Evolutionary conservation across 352 stramenopile genomes (phyloP).

Genomic region (Globisporangium ultimum): DNA sequence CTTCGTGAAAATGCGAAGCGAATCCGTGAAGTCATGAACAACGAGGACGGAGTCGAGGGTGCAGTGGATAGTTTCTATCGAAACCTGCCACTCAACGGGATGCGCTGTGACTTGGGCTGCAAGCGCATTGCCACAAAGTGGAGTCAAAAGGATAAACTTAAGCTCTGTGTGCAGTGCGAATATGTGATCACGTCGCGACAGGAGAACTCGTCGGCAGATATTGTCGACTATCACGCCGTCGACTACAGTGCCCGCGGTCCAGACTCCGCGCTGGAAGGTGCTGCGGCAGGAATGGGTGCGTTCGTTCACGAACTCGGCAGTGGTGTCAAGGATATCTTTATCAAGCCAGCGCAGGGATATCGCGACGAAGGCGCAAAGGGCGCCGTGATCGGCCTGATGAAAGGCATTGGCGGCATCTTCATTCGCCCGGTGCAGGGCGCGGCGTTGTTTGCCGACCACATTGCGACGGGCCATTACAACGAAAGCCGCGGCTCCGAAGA

Average conservation of each 20-base stretch:
- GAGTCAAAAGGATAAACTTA: constrained; percentile 42
- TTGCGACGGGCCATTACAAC: constrained; percentile 65
- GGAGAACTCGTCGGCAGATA: constrained; percentile 33
- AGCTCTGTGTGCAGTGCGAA: constrained; percentile 51
- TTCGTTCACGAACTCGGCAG: constrained; percentile 65
- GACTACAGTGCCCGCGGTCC: constrained; percentile 53
- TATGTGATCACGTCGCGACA: constrained; percentile 39
- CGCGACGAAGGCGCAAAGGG: constrained; percentile 57
- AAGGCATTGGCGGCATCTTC: constrained; percentile 49
- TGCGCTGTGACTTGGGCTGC: constrained; percentile 73
- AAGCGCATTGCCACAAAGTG: constrained; percentile 47
- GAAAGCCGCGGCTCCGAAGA: constrained; percentile 33
- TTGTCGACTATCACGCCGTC: constrained; percentile 53
- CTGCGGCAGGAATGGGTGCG: constrained; percentile 47
- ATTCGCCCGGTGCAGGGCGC: constrained; percentile 59
- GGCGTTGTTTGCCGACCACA: constrained; percentile 58
- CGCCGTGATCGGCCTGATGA: constrained; percentile 55
- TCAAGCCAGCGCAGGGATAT: constrained; percentile 57
- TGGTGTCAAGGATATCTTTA: constrained; percentile 58
- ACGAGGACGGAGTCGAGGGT: constrained; percentile 79
- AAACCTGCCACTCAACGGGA: constrained; percentile 74
- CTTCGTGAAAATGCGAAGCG: constrained; percentile 45
- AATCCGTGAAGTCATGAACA: constrained; percentile 49
- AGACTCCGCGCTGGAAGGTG: constrained; percentile 45
- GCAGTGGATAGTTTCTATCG: constrained; percentile 84